Conservation (phyloP, 164 flowering plant genomes). For the Berberis thunbergii region DNA sequence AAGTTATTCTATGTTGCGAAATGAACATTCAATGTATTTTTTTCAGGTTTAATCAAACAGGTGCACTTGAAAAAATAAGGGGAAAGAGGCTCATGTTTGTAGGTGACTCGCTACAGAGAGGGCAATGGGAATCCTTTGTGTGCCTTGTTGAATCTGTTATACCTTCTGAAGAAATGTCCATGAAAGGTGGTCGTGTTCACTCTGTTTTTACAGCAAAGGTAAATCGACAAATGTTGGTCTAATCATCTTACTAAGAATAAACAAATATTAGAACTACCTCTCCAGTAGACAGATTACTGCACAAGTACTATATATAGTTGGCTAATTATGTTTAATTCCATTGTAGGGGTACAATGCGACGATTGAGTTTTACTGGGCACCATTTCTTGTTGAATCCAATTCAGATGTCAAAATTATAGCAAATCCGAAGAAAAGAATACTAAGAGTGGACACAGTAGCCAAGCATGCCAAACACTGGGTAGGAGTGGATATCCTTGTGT, state of each 20-base stretch:
- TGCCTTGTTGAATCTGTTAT: constrained; percentile 67
- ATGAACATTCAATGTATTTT: too few species aligned
- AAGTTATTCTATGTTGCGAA: too few species aligned
- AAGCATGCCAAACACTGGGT: constrained; percentile 77
- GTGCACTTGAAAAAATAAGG: constrained; percentile 50
- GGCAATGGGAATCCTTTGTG: constrained; percentile 86
- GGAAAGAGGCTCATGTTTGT: constrained; percentile 85
- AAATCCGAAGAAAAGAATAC: constrained; percentile 63
- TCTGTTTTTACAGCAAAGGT: constrained; percentile 74
- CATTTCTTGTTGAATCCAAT: constrained; percentile 75
- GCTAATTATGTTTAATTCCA: background rate
- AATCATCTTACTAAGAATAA: too few species aligned
- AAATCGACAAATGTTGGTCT: background rate
- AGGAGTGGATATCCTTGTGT: constrained; percentile 69
- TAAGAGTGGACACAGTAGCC: constrained; percentile 63
- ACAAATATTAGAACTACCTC: too few species aligned
- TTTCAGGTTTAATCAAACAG: constrained; percentile 56
- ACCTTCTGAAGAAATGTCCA: constrained; percentile 45
- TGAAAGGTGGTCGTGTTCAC: constrained; percentile 43
- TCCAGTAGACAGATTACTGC: too few species aligned
- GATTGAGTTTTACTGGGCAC: constrained; percentile 94
- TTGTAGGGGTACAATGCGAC: constrained; percentile 35
- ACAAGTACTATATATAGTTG: too few species aligned
- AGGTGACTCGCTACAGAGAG: constrained; percentile 84
- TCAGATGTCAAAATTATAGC: constrained; percentile 46